Evolutionary conservation across 345 rosid species (phyloP).

Genomic region (Camelina hispida): DNA sequence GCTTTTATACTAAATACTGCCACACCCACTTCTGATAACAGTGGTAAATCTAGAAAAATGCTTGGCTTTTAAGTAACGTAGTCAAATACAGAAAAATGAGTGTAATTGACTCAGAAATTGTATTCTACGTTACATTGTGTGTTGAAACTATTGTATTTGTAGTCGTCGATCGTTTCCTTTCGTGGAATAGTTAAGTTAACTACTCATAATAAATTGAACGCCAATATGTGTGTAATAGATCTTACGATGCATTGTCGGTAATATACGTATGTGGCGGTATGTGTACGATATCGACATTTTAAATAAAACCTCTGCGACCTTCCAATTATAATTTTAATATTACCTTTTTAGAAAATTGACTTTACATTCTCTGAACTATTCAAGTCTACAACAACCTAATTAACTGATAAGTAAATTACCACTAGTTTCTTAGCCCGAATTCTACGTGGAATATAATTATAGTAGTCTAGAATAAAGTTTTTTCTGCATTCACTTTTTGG

Average conservation of each 20-base stretch:
- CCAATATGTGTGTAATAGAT: neutral
- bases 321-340: neutral
- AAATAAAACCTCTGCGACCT: conserved; percentile 10
- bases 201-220: neutral
- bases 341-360: neutral
- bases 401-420: neutral
- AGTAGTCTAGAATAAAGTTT: neutral
- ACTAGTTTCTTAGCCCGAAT: neutral
- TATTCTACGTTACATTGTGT: neutral
- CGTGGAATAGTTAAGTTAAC: neutral
- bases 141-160: conserved; percentile 2
- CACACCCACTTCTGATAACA: conserved; percentile 2
- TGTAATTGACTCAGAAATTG: too few species aligned
- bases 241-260: neutral
- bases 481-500: conserved; percentile 4
- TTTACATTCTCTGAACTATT: conserved; percentile 10
- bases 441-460: neutral
- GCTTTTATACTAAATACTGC: conserved; percentile 72
- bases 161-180: neutral
- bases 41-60: conserved; percentile 16
- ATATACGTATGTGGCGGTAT: neutral
- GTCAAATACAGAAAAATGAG: neutral
- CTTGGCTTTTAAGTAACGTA: conserved; percentile 7
- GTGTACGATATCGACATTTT: neutral
- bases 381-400: neutral